Evolutionary conservation across 306 rosid genomes (phyloP), one percentile per base, ranked within the genome.

Genomic region (Quercus glauca): DNA sequence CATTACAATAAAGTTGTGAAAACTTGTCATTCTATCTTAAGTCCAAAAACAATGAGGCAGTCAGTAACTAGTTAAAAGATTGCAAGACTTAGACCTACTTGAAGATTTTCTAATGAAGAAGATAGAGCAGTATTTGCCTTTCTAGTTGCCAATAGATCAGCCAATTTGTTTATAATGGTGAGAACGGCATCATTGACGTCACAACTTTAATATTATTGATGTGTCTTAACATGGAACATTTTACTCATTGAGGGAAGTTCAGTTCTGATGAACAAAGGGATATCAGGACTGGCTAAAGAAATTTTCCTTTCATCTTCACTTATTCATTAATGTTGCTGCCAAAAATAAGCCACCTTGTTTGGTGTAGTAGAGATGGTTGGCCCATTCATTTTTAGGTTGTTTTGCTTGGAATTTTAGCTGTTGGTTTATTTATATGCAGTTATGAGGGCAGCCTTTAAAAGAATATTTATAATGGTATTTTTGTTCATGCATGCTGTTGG

Each of bases 381-480:
- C 7, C 18, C 73, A 19, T 77, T 20, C 52, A 73, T 57, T 75
- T 64, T 73, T 14, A n/a, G 41, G 55, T 26, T 31, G 14, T 14
- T 45, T 41, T 63, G 45, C 74, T 23, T 29, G 7, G 33, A 74
- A 28, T 71, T 55, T 64, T 53, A 52, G 59, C 25, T 72, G 41
- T 69, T 18, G 55, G 52, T n/a, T 76, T 33, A 72, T 65, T 84
- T 76, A 60, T 49, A 84, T 64, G 76, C 72, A 25, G 21, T 67
- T 28, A 31, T 67, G 52, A 18, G 26, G 72, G 19, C 21, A 20
- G 37, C 25, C 14, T 33, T 33, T 4, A 6, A 67, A 20, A 33
- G 23, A 67, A 35, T 31, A 67, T 67, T 67, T 35, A 21, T 5
- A 19, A 19, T 31, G 37, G 52, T 67, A 67, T 19, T 67, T 67